These are phyloP conservation scores for Apiospora saccharicola DNA, from an alignment of 2,329 filamentous ascomycete genomes.

Conservation along the genomic window DNA sequence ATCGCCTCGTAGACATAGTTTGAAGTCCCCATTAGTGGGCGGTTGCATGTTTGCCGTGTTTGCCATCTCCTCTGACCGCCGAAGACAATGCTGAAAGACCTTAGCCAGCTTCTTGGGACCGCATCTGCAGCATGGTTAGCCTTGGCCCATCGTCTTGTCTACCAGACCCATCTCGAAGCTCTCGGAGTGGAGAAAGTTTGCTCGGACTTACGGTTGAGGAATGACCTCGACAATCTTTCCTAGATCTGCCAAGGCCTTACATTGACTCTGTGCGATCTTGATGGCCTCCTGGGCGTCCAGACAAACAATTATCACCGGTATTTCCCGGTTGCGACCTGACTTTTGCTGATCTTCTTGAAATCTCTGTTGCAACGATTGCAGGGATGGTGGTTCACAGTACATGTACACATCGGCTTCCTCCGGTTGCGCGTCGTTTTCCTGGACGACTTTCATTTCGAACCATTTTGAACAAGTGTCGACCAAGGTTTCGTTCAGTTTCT, in stretches of 20 bases:
- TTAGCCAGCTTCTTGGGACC: slow-evolving; percentile 43
- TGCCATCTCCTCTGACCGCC: slow-evolving; percentile 19
- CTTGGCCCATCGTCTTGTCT: background rate
- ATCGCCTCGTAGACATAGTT: background rate
- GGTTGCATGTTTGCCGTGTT: background rate
- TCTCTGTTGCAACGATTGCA: slow-evolving; percentile 29
- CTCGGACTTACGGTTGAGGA: slow-evolving; percentile 40
- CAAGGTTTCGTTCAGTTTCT: slow-evolving; percentile 40
- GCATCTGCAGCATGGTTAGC: slow-evolving; percentile 27
- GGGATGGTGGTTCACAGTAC: slow-evolving; percentile 39
- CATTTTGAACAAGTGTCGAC: slow-evolving; percentile 42
- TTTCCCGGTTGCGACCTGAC: slow-evolving; percentile 23
- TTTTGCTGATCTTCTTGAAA: slow-evolving; percentile 28
- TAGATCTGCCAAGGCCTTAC: slow-evolving; percentile 32
- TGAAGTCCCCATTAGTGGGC: background rate
- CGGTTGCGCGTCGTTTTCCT: slow-evolving; percentile 25
- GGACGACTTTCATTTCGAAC: slow-evolving; percentile 44
- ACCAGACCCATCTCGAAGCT: background rate
- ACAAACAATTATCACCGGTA: slow-evolving; percentile 41
- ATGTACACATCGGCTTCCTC: slow-evolving; percentile 36
- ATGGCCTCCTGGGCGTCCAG: slow-evolving; percentile 41
- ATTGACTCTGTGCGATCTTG: slow-evolving; percentile 35
- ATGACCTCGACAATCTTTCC: slow-evolving; percentile 42
- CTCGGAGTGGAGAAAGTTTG: background rate
- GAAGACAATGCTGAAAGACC: slow-evolving; percentile 37